Base-by-base conservation (phyloP, 306 rosid genomes). In the Urtica urens region DNA sequence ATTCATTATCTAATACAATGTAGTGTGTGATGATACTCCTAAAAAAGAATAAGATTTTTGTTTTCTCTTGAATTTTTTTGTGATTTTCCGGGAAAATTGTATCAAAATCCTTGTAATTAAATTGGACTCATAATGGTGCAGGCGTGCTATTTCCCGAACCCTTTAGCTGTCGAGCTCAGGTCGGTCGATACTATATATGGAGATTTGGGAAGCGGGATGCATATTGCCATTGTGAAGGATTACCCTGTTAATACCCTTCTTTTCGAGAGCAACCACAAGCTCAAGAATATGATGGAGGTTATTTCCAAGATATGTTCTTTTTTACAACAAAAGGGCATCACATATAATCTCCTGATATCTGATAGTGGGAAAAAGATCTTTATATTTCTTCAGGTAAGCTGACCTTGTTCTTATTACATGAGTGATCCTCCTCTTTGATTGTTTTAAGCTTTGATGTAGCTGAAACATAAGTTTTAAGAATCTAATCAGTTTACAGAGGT, bases 71-170 rank as follows among this genome's bases (percentile, higher is more conserved):
- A n/a, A n/a, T n/a, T n/a, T n/a, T n/a, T n/a, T n/a, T n/a, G n/a
- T n/a, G n/a, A n/a, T n/a, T n/a, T n/a, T n/a, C n/a, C n/a, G n/a
- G n/a, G n/a, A n/a, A n/a, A n/a, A n/a, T n/a, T n/a, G n/a, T n/a
- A n/a, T n/a, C n/a, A n/a, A n/a, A n/a, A n/a, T n/a, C n/a, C n/a
- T n/a, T n/a, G n/a, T n/a, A n/a, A n/a, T n/a, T n/a, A n/a, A n/a
- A n/a, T n/a, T n/a, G n/a, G 15, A 11, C 30, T 24, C n/a, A 34
- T 53, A 17, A 62, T 39, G 13, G 5, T 58, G 60, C 67, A 70
- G 75, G 76, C 67, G 10, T 60, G 66, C 46, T 59, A 64, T 59
- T 65, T 70, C 49, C 64, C 69, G 23, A 48, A 42, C 59, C 71
- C 60, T 53, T 64, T 70, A 27, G 67, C 76, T 35, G 67, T 70